Conservation (phyloP, 345 rosid genomes). For the Murraya paniculata region DNA sequence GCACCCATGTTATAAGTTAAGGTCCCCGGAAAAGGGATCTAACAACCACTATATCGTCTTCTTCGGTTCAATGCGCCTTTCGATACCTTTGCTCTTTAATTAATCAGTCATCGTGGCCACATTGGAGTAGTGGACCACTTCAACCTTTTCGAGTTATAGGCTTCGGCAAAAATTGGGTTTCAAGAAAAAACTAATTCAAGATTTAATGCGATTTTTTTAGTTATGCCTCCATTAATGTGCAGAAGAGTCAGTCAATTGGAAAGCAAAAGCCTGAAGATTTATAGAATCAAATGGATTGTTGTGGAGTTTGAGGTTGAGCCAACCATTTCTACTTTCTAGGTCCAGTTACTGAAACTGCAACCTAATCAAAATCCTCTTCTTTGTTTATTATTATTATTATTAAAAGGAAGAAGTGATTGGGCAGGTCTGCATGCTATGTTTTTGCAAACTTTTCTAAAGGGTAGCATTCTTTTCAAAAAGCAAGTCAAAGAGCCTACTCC, state of each 20-base stretch:
- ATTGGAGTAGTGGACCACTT: neutral
- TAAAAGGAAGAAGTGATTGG: neutral
- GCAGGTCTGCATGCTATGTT: slow-evolving; percentile 4
- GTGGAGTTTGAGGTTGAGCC: neutral
- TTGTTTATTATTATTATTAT: neutral
- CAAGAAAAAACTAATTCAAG: neutral
- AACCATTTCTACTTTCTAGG: neutral
- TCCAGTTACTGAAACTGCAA: neutral
- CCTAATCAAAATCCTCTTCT: too few species aligned
- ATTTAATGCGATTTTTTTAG: neutral
- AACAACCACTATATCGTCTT: neutral
- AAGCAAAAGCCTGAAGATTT: neutral
- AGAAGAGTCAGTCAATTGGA: neutral
- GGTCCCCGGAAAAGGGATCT: neutral
- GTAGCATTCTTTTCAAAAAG: slow-evolving; percentile 14
- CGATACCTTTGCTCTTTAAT: neutral
- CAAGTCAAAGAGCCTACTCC: slow-evolving; percentile 24
- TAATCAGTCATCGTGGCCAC: neutral
- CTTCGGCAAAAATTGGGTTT: neutral
- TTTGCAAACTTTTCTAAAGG: slow-evolving; percentile 13
- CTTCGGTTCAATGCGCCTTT: neutral
- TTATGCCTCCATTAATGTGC: neutral
- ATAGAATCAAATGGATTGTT: neutral
- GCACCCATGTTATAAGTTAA: neutral
- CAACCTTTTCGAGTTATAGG: neutral